These are phyloP conservation scores for Pseudoneurospora amorphoporcata DNA, from an alignment of 495 filamentous ascomycete genomes.

Conservation along the genomic window DNA sequence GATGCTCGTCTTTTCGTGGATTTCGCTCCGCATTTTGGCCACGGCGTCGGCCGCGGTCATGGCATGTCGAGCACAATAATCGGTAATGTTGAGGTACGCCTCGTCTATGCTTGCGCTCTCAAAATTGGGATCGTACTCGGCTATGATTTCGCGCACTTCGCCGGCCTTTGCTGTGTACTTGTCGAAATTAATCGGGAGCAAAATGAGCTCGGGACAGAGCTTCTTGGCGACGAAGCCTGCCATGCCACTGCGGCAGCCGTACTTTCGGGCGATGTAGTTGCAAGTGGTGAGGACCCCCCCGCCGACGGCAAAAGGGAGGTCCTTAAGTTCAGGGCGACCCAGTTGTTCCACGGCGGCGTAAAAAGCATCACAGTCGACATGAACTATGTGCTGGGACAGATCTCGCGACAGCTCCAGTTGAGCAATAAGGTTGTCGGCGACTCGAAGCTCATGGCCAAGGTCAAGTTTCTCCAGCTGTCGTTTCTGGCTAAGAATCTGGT, in stretches of 20 bases:
- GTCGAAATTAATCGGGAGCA: conserved; percentile 72
- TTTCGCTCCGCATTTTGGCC: conserved; percentile 60
- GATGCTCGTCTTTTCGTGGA: conserved; percentile 68
- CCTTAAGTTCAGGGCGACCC: conserved; percentile 77
- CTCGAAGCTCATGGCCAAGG: conserved; percentile 57
- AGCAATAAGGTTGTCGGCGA: conserved; percentile 71
- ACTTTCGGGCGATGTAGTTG: conserved; percentile 87
- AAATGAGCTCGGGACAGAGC: conserved; percentile 80
- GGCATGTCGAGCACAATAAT: conserved; percentile 63
- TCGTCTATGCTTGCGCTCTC: conserved; percentile 93
- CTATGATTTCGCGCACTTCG: conserved; percentile 75
- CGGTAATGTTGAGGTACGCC: conserved; percentile 90
- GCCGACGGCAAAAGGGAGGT: conserved; percentile 88
- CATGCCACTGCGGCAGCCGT: conserved; percentile 88
- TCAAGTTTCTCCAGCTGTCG: conserved; percentile 66
- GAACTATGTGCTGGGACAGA: conserved; percentile 72
- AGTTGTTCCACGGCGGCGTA: conserved; percentile 78
- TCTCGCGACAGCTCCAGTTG: conserved; percentile 72
- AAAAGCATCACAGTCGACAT: conserved; percentile 97
- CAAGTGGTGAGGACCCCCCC: conserved; percentile 83
- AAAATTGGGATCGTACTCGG: conserved; percentile 78
- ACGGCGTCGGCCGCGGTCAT: conserved; percentile 65
- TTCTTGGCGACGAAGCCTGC: conserved; percentile 91
- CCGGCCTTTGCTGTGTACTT: conserved; percentile 88
- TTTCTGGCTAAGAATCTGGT: conserved; percentile 67